Conservation (phyloP, 176 grass and related monocot species). For the Triticum urartu region DNA sequence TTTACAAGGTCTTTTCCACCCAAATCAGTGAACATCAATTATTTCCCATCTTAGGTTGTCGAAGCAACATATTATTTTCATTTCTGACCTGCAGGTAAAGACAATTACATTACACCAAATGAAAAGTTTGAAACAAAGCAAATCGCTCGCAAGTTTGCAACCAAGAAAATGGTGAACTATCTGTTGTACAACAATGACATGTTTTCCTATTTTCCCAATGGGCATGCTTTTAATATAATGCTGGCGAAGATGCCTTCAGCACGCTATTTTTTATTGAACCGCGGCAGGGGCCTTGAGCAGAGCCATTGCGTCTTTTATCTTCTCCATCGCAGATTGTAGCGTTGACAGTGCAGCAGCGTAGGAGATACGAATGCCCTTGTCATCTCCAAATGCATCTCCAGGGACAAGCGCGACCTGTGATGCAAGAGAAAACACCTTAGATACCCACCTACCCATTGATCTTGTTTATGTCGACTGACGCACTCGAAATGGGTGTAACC, state of each 20-base stretch:
- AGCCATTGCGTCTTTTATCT: slow-evolving; percentile 81
- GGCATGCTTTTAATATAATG: neutral
- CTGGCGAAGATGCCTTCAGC: neutral
- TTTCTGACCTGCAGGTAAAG: neutral
- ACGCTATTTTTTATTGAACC: slow-evolving; percentile 31
- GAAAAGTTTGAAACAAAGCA: neutral
- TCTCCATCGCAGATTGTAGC: slow-evolving; percentile 61
- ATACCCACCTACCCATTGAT: neutral
- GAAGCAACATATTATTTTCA: neutral
- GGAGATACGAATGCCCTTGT: slow-evolving; percentile 79
- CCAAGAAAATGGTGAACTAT: neutral
- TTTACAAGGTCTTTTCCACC: neutral
- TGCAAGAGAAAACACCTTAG: neutral
- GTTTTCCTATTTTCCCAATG: neutral
- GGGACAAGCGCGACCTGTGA: slow-evolving; percentile 86
- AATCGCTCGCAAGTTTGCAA: neutral
- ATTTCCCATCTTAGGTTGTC: neutral
- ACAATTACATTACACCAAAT: neutral
- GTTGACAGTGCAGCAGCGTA: slow-evolving; percentile 81
- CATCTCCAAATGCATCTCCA: slow-evolving; percentile 87
- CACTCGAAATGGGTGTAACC: neutral
- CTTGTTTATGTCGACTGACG: neutral
- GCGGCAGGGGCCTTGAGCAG: slow-evolving; percentile 58
- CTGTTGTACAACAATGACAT: slow-evolving; percentile 12
- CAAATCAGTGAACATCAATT: neutral